Evolutionary conservation across 257 asterid genomes (phyloP), one percentile per base, ranked within the genome.

Genomic region (Solanum piurae): DNA sequence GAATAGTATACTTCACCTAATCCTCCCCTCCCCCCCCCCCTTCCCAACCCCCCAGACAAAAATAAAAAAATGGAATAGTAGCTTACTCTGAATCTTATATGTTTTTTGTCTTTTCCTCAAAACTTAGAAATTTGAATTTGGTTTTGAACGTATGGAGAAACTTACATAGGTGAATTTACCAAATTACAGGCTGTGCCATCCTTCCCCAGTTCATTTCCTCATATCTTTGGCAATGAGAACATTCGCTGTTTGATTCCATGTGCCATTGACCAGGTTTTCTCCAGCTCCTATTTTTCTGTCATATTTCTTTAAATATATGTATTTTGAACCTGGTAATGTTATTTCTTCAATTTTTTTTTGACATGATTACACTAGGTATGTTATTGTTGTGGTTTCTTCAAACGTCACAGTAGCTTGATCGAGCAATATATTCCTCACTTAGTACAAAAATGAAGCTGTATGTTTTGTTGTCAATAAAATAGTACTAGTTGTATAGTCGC

Each of bases 121-220:
- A 74, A 6, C 42, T 16, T 12, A n/a, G 37, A 20, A 21, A 82
- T 68, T 86, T 80, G 18, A 87, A 83, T 86, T 83, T 75, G 83
- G 68, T 71, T 69, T 86, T 86, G 75, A 88, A 82, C 27, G 21
- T 42, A 60, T 38, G 37, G 60, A 73, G 69, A 72, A 44, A 46
- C 85, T 27, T 16, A 80, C 58, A 73, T 64, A 20, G 83, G 64
- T 88, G 87, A 66, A 71, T 77, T 79, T 86, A 40, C 33, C 29
- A 75, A 21, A 83, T 87, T 86, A 66, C 92, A 97, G 98, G 99
- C 98, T 82, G 98, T 94, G 90, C 99, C 98, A 69, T 95, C 98
- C 31, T 97, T 97, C 90, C 98, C 98, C 31, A 95, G 97, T 90
- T 95, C 99, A 76, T 97, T 97, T 89, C 98, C 99, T 11, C 99